These are phyloP conservation scores for Lactarius quietus DNA, from an alignment of 768 basidiomycete genomes.

Conservation along the genomic window DNA sequence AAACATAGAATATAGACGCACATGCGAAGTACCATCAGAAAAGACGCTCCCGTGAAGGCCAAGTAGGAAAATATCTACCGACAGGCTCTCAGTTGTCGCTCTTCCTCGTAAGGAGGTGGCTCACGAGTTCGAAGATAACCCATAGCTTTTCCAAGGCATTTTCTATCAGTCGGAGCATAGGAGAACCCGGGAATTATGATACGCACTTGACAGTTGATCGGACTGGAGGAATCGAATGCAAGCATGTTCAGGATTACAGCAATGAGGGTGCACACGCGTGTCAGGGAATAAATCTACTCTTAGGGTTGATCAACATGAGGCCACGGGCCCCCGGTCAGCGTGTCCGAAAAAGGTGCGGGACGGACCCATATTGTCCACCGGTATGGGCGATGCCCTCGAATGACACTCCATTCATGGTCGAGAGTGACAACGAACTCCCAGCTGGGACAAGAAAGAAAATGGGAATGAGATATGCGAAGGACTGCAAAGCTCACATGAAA, in stretches of 20 bases:
- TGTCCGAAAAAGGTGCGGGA: neutral
- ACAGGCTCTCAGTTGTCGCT: neutral
- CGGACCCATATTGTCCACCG: slow-evolving; percentile 14
- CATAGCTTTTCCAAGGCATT: neutral
- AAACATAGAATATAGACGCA: neutral
- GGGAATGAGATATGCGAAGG: neutral
- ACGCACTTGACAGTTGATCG: slow-evolving; percentile 15
- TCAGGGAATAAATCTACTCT: slow-evolving; percentile 13
- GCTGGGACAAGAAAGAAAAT: neutral
- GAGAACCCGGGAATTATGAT: neutral
- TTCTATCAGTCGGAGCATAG: neutral
- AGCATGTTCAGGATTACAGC: neutral
- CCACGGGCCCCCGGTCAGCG: too few species aligned
- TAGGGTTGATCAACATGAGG: neutral
- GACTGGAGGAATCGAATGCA: neutral
- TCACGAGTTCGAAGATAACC: neutral
- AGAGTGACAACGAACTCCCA: neutral
- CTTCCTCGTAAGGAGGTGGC: neutral
- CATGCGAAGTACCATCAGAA: slow-evolving; percentile 14
- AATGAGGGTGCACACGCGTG: slow-evolving; percentile 2
- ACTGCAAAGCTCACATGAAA: slow-evolving; percentile 1
- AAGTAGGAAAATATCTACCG: neutral
- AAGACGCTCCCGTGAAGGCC: neutral
- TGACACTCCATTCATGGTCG: neutral
- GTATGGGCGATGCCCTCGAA: slow-evolving; percentile 5